These are phyloP conservation scores for Cerioporus squamosus DNA, from an alignment of 1,284 basidiomycete species.

Conservation along the genomic window DNA sequence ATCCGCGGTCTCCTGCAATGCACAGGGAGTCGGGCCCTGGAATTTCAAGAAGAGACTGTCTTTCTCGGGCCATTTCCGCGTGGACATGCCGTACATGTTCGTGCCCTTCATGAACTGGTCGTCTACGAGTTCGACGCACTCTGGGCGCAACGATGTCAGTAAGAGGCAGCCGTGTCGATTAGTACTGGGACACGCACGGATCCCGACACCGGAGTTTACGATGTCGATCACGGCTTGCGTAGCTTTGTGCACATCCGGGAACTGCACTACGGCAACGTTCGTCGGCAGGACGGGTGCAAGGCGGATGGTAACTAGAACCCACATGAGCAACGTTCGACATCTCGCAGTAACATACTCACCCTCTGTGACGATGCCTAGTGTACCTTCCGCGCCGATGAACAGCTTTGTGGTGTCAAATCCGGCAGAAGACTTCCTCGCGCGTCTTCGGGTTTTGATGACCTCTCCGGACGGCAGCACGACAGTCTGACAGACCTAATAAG, in stretches of 20 bases:
- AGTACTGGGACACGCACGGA: neutral
- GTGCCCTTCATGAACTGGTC: constrained; percentile 72
- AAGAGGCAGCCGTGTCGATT: no score
- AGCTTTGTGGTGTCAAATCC: constrained; percentile 92
- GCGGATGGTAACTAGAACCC: constrained; percentile 67
- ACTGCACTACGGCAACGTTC: constrained; percentile 70
- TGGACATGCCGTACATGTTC: constrained; percentile 65
- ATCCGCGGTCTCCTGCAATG: constrained; percentile 67
- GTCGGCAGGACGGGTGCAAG: constrained; percentile 83
- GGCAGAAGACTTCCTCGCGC: constrained; percentile 88
- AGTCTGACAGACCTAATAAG: constrained; percentile 51
- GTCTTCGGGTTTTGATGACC: constrained; percentile 89
- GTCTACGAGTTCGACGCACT: constrained; percentile 84
- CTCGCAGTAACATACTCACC: constrained; percentile 42
- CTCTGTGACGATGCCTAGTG: constrained; percentile 92
- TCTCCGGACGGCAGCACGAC: constrained; percentile 90
- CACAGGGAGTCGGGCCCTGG: constrained; percentile 67
- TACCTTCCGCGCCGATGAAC: constrained; percentile 97
- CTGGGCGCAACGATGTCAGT: constrained; percentile 16
- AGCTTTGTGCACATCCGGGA: constrained; percentile 65
- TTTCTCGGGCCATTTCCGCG: constrained; percentile 65
- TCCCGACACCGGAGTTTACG: constrained; percentile 68
- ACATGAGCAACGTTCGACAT: neutral
- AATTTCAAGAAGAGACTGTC: constrained; percentile 91
- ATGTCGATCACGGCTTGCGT: constrained; percentile 80